These are phyloP conservation scores for Penicillium canescens DNA, from an alignment of 495 filamentous ascomycete genomes.

Conservation along the genomic window DNA sequence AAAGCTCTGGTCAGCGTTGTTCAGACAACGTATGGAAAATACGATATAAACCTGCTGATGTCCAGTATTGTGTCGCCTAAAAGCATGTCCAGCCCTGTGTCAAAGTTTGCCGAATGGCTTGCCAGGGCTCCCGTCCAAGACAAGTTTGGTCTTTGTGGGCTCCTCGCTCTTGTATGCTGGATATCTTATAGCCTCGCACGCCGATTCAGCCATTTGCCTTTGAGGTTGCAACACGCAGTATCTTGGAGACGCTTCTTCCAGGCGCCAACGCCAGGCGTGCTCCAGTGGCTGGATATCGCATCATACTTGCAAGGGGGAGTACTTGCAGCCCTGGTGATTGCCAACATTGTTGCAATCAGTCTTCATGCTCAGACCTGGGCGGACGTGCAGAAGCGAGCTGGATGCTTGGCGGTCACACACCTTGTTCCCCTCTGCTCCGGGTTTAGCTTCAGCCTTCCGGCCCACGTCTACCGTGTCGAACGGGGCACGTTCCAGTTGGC, in stretches of 20 bases:
- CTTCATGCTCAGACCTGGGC: background rate
- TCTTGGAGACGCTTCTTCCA: slow-evolving; percentile 1
- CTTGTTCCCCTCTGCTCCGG: slow-evolving; percentile 6
- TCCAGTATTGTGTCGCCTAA: background rate
- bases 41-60: background rate
- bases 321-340: background rate
- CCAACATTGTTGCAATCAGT: slow-evolving; percentile 1
- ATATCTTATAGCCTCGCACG: background rate
- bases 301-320: slow-evolving; percentile 2
- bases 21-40: background rate
- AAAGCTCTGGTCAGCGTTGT: background rate
- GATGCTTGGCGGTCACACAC: slow-evolving; percentile 2
- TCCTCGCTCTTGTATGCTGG: background rate
- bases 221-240: background rate
- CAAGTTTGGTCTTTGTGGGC: background rate
- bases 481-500: slow-evolving; percentile 1
- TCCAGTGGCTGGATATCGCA: background rate
- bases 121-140: background rate
- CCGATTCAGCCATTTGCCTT: background rate
- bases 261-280: too few species aligned
- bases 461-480: background rate
- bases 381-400: background rate
- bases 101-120: slow-evolving; percentile 1
- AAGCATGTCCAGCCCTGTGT: background rate
- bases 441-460: slow-evolving; percentile 2